Base-by-base conservation (phyloP, 2,329 filamentous ascomycete species). In the Fusarium neocosmosporiellum region DNA sequence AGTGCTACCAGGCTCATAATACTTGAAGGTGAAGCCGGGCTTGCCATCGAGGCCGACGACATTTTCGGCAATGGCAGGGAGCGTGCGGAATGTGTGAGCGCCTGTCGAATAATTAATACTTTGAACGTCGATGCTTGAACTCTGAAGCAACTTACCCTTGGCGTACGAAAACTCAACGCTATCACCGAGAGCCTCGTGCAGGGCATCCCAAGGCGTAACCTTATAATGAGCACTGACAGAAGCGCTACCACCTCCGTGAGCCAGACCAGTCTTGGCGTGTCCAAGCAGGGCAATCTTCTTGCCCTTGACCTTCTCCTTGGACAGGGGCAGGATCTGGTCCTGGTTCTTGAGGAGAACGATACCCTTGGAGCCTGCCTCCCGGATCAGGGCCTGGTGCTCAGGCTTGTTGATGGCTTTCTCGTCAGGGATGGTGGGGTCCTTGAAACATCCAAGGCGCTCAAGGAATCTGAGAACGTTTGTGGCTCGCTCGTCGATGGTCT, bases 311-410 rank as follows among this genome's bases (percentile, higher is more conserved):
- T 77, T 77, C 1, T 78, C 77, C 36, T 72, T 78, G 4, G 87
- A 83, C 72, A 92, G 86, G 5, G 90, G 90, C 18, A 92, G 81
- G 14, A 91, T 79, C 5, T 81, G 81, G 6, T 86, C 84, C 66
- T 91, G 86, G 71, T 92, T 92, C 80, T 92, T 92, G 58, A 92
- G 80, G 13, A 92, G 81, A 0, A 90, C 91, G 29, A 92, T 78
- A 0, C 90, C 90, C 78, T 92, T 88, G 9, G 78, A 75, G 16
- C 78, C 78, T 36, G 76, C 78, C 54, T 79, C 78, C 24, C 78
- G 70, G n/a, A 79, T 79, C 10, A 79, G 61, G 18, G 77, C 73
- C 13, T 70, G 77, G 22, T 80, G 75, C 63, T 84, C 80, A 11
- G 80, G 81, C 62, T 76, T 78, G 53, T 81, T 74, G 63, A 80